Evolutionary conservation across 1,284 basidiomycete genomes (phyloP).

Genomic region (Puccinia horiana): DNA sequence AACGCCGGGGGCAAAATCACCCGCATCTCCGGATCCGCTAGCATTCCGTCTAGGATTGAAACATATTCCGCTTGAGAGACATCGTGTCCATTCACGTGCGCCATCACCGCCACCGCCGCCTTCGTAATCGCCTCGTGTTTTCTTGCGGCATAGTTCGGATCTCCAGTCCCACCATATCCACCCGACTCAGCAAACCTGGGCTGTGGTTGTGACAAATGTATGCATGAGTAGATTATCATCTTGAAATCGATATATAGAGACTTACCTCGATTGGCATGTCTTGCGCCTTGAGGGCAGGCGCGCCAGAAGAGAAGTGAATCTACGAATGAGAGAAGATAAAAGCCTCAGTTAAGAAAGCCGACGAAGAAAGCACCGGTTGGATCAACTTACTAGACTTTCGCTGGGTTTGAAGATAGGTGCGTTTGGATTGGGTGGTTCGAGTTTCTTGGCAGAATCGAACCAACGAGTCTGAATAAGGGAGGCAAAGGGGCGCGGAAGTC

Average conservation of each 20-base stretch:
- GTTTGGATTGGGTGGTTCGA: not conserved
- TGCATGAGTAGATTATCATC: not conserved
- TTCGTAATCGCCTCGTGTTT: conserved; percentile 4
- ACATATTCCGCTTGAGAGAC: not conserved
- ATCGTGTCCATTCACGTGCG: conserved; percentile 18
- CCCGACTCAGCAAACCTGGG: not conserved
- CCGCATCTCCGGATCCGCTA: conserved; percentile 17
- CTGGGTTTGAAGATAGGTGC: conserved; percentile 1
- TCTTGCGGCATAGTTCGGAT: not conserved
- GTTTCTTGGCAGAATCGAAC: not conserved
- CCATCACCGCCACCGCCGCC: conserved; percentile 28
- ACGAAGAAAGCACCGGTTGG: too few relatives aligned
- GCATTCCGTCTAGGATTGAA: not conserved
- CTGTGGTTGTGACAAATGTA: not conserved
- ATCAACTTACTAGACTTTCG: not conserved
- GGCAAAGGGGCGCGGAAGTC: not conserved
- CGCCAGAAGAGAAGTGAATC: conserved; percentile 20
- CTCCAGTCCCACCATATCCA: not conserved
- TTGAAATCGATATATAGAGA: not conserved
- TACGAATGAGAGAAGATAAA: not conserved
- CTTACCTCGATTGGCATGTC: not conserved
- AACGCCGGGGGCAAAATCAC: not conserved
- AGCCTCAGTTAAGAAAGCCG: not conserved
- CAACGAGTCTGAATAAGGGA: not conserved
- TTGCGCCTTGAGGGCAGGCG: not conserved